Evolutionary conservation across 768 basidiomycete genomes (phyloP), one percentile per base, ranked within the genome.

Genomic region (Mycena haematopus): DNA sequence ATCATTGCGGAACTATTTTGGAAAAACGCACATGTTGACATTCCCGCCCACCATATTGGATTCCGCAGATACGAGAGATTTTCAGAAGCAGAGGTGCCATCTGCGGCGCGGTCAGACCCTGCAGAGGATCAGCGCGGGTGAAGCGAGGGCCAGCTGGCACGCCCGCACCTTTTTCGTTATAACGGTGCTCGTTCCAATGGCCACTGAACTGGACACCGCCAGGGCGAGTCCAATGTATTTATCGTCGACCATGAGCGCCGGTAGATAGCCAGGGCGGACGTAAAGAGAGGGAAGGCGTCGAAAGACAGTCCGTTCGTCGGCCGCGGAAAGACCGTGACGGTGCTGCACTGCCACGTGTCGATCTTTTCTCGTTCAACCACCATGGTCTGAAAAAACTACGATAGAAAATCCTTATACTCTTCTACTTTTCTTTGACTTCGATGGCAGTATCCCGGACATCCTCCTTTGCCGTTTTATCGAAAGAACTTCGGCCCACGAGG

Each of bases 101-200:
- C 81, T 4, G 87, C 87, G 47, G 96, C 91, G 95, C 93, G 66
- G 92, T 97, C 25, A 98, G 78, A 24, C 96, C 96, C 96, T 97
- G 22, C 24, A 56, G 29, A 54, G 15, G 50, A 24, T 59, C 47
- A 64, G 62, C 42, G 49, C 21, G 6, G 19, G 14, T 15, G 4
- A 27, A 31, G 35, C 45, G 33, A 50, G 38, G 51, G 40, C 42
- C 51, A 49, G 54, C 46, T 55, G 19, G 56, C 42, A 2, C 33
- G 50, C 67, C n/a, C n/a, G n/a, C 53, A 92, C 96, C 90, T 97
- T 99, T 86, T 99, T 99, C 19, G 96, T 99, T 73, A 99, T 96
- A 73, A 99, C 97, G 75, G 95, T 97, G 76, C 95, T 96, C 40
- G 91, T 92, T 52, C 97, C 96, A 68, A 99, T 99, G 61, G 91